Conservation (phyloP, 768 basidiomycete genomes). For the Trametes cingulata region DNA sequence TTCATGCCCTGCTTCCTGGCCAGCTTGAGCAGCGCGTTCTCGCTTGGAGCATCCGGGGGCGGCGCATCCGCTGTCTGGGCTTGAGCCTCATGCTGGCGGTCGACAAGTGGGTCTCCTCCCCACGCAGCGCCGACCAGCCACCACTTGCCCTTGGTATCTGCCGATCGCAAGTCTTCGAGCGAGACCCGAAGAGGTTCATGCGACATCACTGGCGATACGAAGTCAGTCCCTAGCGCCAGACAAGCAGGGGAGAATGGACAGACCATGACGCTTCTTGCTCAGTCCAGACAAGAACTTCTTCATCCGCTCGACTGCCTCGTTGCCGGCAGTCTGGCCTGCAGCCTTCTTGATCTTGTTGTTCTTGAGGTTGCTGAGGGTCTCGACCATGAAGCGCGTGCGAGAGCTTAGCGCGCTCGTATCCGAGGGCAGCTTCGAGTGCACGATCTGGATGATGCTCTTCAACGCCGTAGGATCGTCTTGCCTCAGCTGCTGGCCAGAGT, state of each 20-base stretch:
- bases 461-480: conserved; percentile 90
- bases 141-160: conserved; percentile 93
- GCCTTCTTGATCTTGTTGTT: conserved; percentile 81
- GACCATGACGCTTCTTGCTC: conserved; percentile 76
- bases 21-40: conserved; percentile 63
- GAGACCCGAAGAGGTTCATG: conserved; percentile 88
- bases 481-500: conserved; percentile 88
- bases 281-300: conserved; percentile 83
- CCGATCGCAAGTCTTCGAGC: conserved; percentile 79
- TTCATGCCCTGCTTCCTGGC: conserved; percentile 98
- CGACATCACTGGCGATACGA: conserved; percentile 57
- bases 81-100: conserved; percentile 49
- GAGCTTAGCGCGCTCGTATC: conserved; percentile 65
- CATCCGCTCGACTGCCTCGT: conserved; percentile 79
- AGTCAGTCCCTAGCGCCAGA: neutral
- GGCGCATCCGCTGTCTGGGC: conserved; percentile 29
- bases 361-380: conserved; percentile 88
- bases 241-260: neutral
- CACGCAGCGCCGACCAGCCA: conserved; percentile 98
- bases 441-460: conserved; percentile 85
- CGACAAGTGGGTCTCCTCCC: conserved; percentile 88
- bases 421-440: conserved; percentile 68
- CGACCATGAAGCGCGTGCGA: conserved; percentile 93
- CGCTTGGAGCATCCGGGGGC: conserved; percentile 32
- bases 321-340: conserved; percentile 65